Base-by-base conservation (phyloP, 371 early-diverging fungal genomes). In the Coemansia sp. region DNA sequence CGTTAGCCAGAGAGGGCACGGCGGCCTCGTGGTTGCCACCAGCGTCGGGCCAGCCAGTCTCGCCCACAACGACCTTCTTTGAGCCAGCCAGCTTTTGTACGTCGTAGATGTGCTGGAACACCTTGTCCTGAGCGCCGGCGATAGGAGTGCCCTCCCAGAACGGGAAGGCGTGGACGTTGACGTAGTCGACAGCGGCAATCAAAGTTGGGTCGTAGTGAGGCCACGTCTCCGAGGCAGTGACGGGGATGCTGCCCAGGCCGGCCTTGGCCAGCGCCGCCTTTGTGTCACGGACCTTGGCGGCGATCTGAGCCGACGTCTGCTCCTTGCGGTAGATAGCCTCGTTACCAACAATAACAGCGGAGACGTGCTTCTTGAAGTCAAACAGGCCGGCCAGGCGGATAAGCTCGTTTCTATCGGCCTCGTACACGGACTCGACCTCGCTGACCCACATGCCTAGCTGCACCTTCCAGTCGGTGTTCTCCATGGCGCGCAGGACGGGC, bases 31-130 rank as follows among this genome's bases (percentile, higher is more conserved):
- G 68, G 53, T 77, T 51, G 52, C 75, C 72, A n/a, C 88, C 88
- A 18, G 70, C 77, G 49, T 81, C 78, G 48, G 88, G 88, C 87
- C 87, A 88, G 66, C 88, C 88, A 56, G 83, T 81, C 74, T 88
- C 87, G 55, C 85, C 83, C 24, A 86, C 72, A 24, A 79, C 69
- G 7, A 86, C 78, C 16, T 70, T 58, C 55, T 86, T 85, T 39
- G 63, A 64, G 7, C 69, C 63, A 24, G 84, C 80, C 36, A 76
- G 51, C 32, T 67, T 67, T 58, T 82, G 65, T 55, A 87, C 64
- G 32, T 65, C 60, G 16, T 81, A 67, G 51, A 80, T 77, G 58
- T 83, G 82, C 33, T 59, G 65, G 48, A 84, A 77, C 14, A 84
- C 58, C 14, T 67, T 81, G 51, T 60, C 50, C 40, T 79, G 81